Evolutionary conservation across 1,284 basidiomycete genomes (phyloP).

Genomic region (Coniferiporia weirii): DNA sequence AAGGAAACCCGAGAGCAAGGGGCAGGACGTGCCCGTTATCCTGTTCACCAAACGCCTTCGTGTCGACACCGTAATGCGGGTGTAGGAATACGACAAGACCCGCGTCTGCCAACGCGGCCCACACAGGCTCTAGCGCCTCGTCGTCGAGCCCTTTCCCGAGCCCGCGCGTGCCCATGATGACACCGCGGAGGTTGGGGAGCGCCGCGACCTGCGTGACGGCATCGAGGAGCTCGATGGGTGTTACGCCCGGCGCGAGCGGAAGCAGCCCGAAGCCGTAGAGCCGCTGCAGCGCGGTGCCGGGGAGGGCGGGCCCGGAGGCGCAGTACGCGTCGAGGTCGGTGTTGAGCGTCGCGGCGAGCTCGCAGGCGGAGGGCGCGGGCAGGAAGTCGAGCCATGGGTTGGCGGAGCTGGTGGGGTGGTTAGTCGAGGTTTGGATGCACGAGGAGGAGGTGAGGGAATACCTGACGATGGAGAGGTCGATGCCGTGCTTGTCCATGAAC

Average conservation of each 20-base stretch:
- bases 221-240: constrained; percentile 50
- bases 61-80: constrained; percentile 75
- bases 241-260: constrained; percentile 67
- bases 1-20: constrained; percentile 81
- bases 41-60: constrained; percentile 61
- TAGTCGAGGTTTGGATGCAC: constrained; percentile 19
- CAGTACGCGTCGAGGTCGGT: constrained; percentile 75
- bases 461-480: constrained; percentile 67
- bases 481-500: constrained; percentile 75
- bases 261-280: constrained; percentile 82
- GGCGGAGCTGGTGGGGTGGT: constrained; percentile 47
- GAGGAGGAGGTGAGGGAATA: constrained; percentile 22
- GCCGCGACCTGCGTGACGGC: constrained; percentile 59
- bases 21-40: constrained; percentile 84
- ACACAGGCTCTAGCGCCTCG: constrained; percentile 67
- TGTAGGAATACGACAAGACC: constrained; percentile 76
- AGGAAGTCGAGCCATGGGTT: constrained; percentile 90
- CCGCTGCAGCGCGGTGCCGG: constrained; percentile 41
- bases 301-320: constrained; percentile 48
- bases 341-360: constrained; percentile 66
- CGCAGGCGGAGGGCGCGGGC: constrained; percentile 57
- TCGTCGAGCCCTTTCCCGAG: constrained; percentile 79
- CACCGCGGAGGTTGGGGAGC: constrained; percentile 65
- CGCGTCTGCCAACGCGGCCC: constrained; percentile 63
- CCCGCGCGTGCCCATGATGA: constrained; percentile 79